Evolutionary conservation across 1,284 basidiomycete genomes (phyloP), one percentile per base, ranked within the genome.

Genomic region (Marasmius fiardii): DNA sequence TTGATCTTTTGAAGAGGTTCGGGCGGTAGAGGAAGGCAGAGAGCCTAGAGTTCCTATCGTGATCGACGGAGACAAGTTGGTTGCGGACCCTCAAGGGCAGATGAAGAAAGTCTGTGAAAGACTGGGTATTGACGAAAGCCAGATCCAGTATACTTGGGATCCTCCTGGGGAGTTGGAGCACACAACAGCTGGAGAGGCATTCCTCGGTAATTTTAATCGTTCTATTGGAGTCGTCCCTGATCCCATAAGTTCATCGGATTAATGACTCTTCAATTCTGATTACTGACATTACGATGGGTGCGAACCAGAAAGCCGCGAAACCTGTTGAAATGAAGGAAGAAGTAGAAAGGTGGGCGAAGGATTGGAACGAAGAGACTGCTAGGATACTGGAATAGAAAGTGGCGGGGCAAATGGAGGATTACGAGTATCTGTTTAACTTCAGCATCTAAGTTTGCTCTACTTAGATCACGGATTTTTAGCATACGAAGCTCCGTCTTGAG

Each of bases 41-140:
- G n/a, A n/a, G 18, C 20, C 33, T 8, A 37, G 12, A 24, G 39
- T 16, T 39, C 51, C 55, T 23, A 53, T 56, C 34, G 51, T 53
- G 26, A 18, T 56, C 16, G 55, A 52, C 23, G 55, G 54, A 45
- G 54, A 52, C 43, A 52, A 24, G n/a, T 31, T 56, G 28, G 43
- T 56, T 1, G 20, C 21, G 6, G 43, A 52, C 34, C 43, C 50
- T 18, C 43, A 26, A 28, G 43, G 18, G 16, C 14, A 39, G 14
- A 20, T 14, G 37, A 16, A 14, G 18, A 20, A 14, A 20, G 37
- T 39, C 5, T 39, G 37, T 20, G 37, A 39, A 14, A 14, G 4
- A 14, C 16, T 39, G 18, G 37, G 37, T 4, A 16, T 39, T 16
- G 37, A 39, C 12, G 37, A 35, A 16, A 16, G 34, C 8, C 16